phyloP scores from a whole-genome alignment of 2,329 filamentous ascomycete genomes.

The Escovopsis weberi region DNA sequence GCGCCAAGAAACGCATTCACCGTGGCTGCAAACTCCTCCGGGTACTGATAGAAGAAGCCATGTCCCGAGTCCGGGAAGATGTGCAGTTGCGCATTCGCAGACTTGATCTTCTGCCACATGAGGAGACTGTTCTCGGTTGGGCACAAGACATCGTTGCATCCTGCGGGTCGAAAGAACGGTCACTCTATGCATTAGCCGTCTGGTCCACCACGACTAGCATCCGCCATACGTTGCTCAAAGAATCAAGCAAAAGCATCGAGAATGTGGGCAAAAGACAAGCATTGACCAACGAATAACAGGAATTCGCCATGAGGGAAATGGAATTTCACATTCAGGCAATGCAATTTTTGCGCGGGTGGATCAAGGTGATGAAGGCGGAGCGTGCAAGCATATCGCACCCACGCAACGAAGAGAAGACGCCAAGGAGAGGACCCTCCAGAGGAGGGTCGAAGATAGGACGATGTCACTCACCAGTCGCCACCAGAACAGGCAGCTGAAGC shows the following conservation, averaged over 20 bases:
- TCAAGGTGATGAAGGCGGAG: no score
- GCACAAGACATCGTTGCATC: slow-evolving; percentile 19
- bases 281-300: neutral
- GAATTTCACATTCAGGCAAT: no score
- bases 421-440: neutral
- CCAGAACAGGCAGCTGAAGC: slow-evolving; percentile 21
- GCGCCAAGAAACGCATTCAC: slow-evolving; percentile 19
- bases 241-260: neutral
- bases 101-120: slow-evolving; percentile 21
- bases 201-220: neutral
- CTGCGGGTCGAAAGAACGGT: slow-evolving; percentile 6
- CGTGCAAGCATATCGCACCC: no score
- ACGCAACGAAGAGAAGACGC: neutral
- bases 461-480: slow-evolving; percentile 21
- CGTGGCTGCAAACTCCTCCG: slow-evolving; percentile 16
- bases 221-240: neutral
- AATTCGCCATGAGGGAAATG: no score
- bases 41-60: slow-evolving; percentile 22
- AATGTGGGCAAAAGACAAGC: no score
- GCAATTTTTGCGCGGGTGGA: no score
- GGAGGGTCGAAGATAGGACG: neutral
- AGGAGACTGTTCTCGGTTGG: slow-evolving; percentile 24
- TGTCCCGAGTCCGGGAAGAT: slow-evolving; percentile 22
- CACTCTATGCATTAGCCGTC: neutral
- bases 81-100: slow-evolving; percentile 17